phyloP scores from a whole-genome alignment of 2,329 filamentous ascomycete genomes.

The Pseudocercospora vitis region DNA sequence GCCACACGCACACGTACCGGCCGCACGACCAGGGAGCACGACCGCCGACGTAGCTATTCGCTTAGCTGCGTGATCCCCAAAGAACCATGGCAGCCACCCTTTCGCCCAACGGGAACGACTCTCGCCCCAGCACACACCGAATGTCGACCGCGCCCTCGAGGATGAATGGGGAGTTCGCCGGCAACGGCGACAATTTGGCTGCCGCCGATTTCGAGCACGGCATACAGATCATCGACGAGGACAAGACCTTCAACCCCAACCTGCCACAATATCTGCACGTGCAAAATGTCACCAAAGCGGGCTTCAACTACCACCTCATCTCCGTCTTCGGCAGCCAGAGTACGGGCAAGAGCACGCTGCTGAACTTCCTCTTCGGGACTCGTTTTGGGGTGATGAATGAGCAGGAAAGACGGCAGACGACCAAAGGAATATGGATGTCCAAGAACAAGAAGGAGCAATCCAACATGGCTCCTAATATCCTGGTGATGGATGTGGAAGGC shows the following conservation, averaged over 20 bases:
- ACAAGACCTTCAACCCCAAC: slow-evolving; percentile 91
- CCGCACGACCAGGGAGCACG: neutral
- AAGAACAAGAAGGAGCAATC: slow-evolving; percentile 74
- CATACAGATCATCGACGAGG: slow-evolving; percentile 93
- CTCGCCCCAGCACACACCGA: slow-evolving; percentile 23
- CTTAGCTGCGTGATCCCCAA: slow-evolving; percentile 17
- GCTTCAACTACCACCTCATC: slow-evolving; percentile 99
- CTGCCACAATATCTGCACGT: slow-evolving; percentile 78
- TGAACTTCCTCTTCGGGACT: slow-evolving; percentile 94
- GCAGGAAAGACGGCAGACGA: slow-evolving; percentile 88
- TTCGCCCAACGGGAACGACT: slow-evolving; percentile 5
- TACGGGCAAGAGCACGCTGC: slow-evolving; percentile 93
- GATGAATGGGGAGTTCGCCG: slow-evolving; percentile 74
- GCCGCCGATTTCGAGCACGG: slow-evolving; percentile 80
- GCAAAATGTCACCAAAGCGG: slow-evolving; percentile 78
- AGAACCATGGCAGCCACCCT: slow-evolving; percentile 13
- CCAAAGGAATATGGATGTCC: slow-evolving; percentile 99
- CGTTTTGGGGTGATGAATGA: slow-evolving; percentile 98
- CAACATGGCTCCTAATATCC: slow-evolving; percentile 91
- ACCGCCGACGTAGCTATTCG: slow-evolving; percentile 19
- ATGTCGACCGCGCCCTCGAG: slow-evolving; percentile 38
- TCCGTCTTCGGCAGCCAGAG: slow-evolving; percentile 99
- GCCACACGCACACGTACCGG: neutral
- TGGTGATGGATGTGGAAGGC: slow-evolving; percentile 99
- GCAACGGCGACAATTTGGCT: slow-evolving; percentile 64